phyloP scores from a whole-genome alignment of 2,329 filamentous ascomycete genomes.

The Fusarium secorum region DNA sequence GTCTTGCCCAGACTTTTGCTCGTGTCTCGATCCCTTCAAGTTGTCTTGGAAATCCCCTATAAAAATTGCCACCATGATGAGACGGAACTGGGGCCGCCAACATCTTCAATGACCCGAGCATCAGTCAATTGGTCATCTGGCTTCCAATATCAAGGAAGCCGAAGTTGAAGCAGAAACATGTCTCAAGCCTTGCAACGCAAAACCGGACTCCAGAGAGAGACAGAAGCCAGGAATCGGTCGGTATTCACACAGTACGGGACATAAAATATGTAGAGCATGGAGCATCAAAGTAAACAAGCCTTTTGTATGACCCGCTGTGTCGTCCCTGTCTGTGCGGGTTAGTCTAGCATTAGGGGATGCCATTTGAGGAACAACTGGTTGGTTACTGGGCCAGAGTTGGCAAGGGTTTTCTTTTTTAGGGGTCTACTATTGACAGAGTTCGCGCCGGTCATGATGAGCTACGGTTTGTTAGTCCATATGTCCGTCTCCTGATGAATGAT shows the following conservation, averaged over 20 bases:
- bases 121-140: background rate
- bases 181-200: constrained; percentile 12
- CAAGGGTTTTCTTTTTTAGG: constrained; percentile 30
- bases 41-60: constrained; percentile 2
- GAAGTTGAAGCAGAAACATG: constrained; percentile 23
- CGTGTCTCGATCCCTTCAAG: constrained; percentile 16
- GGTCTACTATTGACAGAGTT: constrained; percentile 4
- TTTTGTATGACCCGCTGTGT: constrained; percentile 37
- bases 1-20: constrained; percentile 20
- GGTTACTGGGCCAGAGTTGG: constrained; percentile 21
- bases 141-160: background rate
- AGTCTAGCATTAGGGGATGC: constrained; percentile 18
- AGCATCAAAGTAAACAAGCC: constrained; percentile 38
- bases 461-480: background rate
- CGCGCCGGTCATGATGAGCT: constrained; percentile 17
- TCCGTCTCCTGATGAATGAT: constrained; percentile 14
- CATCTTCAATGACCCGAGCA: background rate
- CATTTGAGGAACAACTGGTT: constrained; percentile 25
- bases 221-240: background rate
- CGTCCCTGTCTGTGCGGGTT: constrained; percentile 33
- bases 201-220: background rate
- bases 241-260: constrained; percentile 11
- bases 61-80: background rate
- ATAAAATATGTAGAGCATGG: background rate
- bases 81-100: background rate